Base-by-base conservation (phyloP, 371 early-diverging fungal genomes). In the Zychaea mexicana region DNA sequence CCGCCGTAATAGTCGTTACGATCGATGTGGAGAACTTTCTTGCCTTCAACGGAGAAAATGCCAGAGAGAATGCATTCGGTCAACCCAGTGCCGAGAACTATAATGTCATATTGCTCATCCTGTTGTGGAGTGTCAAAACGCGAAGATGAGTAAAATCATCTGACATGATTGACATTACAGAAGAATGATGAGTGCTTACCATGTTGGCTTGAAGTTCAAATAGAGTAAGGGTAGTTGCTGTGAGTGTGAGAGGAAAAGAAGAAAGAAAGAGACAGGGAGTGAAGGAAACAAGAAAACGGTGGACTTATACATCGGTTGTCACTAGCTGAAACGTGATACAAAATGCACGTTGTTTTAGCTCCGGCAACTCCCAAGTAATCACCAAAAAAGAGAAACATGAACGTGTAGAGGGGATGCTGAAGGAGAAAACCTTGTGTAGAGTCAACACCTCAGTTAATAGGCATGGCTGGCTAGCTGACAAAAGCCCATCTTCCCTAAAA, bases 31-130 rank as follows among this genome's bases (percentile, higher is more conserved):
- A 98, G 84, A 3, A 99, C 99, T 79, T 97, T 98, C 83, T 99
- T 98, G 67, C 97, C 96, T 70, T 98, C 97, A 45, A 97, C 94
- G 17, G 99, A 96, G 32, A 99, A 87, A 45, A 99, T 88, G 57
- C 98, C 98, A n/a, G 98, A 96, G 47, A 99, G 89, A 76, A 99
- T 94, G 83, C 99, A 99, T 84, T 99, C 99, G 76, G 99, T 96
- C 67, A 99, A 87, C 59, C 99, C 99, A 52, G 99, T 99, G 62
- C 99, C 99, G 62, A 98, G 87, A 67, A 98, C 94, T 78, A 98
- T 92, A 67, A 96, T 94, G 81, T 97, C 97, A 84, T 95, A 96
- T 70, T 88, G 76, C 76, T 94, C 93, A 85, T 95, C 92, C 95
- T 92, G 52, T 22, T n/a, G n/a, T 17, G 31, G 36, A 15, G 49